Evolutionary conservation across 768 basidiomycete species (phyloP), one percentile per base, ranked within the genome.

Genomic region (Mycena galericulata): DNA sequence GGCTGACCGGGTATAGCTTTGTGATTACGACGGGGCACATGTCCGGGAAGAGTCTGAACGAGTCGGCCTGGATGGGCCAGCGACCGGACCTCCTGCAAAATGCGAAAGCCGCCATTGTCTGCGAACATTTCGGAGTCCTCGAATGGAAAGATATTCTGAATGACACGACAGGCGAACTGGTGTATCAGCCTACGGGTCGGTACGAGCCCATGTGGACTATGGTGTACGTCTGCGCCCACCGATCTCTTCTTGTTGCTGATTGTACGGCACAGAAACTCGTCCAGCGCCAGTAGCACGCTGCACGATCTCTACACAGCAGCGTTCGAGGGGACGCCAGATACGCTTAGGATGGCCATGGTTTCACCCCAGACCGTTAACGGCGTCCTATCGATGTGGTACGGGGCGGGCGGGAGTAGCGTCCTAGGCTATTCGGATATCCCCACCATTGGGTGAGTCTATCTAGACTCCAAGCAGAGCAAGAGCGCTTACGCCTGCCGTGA

Each of bases 141-240:
- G 75, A 79, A 59, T 77, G 75, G 75, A 79, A 79, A 41, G 78
- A 79, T 57, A 72, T 63, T 41, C 72, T 72, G n/a, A n/a, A n/a
- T n/a, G n/a, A n/a, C 54, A 57, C 38, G 4, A 61, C 53, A 14
- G 75, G 74, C 1, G 59, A 69, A 38, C 74, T 74, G 0, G 72
- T 74, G 38, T 79, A 74, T 67, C 59, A 72, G 45, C 40, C 78
- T 14, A 79, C 76, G 0, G 78, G 78, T 15, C 67, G 47, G 30
- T 47, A 73, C 29, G 78, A 79, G 59, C 78, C 78, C 18, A 79
- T 79, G 78, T 79, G 78, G 78, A 79, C 78, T 5, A 77, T 77
- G 76, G 77, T 69, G 76, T 78, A 70, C 14, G 73, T 64, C 46
- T 15, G 32, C 18, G 22, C 2, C n/a, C 32, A 24, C 1, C 36